Evolutionary conservation across 2,329 filamentous ascomycete genomes (phyloP), one percentile per base, ranked within the genome.

Genomic region (Ascochyta viciae-villosae): DNA sequence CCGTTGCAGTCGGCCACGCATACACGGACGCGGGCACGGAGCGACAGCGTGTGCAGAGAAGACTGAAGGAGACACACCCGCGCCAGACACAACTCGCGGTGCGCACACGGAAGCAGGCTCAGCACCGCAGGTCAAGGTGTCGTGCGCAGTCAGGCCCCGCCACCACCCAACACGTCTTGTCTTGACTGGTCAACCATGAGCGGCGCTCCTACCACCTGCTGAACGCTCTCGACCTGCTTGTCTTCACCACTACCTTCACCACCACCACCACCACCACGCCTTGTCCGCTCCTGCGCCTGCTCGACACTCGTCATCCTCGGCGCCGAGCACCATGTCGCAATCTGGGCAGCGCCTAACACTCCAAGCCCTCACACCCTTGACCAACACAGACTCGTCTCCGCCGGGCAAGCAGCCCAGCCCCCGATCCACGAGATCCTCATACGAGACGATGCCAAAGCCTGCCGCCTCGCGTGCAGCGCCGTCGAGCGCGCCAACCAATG

Each of bases 1-100:
- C 88, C 76, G 83, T 85, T 60, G 82, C 82, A 77, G 88, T 89
- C 81, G 88, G 88, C 80, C 93, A 92, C 83, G 90, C 89, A 80
- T 87, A 92, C 80, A 93, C 92, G 78, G 90, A 89, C 67, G 87
- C 89, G 74, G 50, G 61, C 44, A 77, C 80, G 62, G 74, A 79
- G 65, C 80, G 80, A 76, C 78, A 77, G 27, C 33, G 72, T 55
- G 61, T 62, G 63, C 53, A 47, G 61, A 56, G 61, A 38, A 60
- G 54, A 54, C 19, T 62, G 31, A 34, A 5, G 31, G 60, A 57
- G 62, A 29, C 63, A 29, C 63, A 51, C 27, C 53, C 57, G 45
- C 63, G 67, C 58, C 68, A 64, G 60, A 41, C 63, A 54, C 61
- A 59, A 57, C 27, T 66, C 67, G 65, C 67, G 62, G 58, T 62